A percentile compares a stretch with the other conserved stretches of the same genome.
Evolutionary conservation across 2,329 filamentous ascomycete genomes (phyloP).

Genomic region (Aureobasidium zeae): DNA sequence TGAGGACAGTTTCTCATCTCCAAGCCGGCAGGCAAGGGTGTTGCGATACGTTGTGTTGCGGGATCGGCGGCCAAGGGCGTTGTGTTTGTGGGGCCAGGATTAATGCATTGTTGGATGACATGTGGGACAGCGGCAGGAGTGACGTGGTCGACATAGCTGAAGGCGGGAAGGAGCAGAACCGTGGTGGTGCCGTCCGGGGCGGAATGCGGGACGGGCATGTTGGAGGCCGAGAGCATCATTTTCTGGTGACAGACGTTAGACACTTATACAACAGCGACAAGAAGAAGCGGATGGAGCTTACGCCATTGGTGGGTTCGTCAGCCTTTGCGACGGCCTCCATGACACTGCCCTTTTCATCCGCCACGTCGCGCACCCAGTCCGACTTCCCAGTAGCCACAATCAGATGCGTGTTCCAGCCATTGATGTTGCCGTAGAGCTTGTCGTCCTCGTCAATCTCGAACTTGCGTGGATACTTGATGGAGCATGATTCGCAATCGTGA

Average conservation of each 20-base stretch:
- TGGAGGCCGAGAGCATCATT: conserved; percentile 84
- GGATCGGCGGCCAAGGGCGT: conserved; percentile 43
- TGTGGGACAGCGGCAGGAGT: conserved; percentile 63
- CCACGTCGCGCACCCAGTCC: conserved; percentile 86
- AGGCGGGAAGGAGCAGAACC: conserved; percentile 74
- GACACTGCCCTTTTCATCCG: conserved; percentile 64
- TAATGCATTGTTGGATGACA: conserved; percentile 62
- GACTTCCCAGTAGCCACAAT: conserved; percentile 91
- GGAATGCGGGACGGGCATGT: conserved; percentile 69
- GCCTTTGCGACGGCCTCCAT: conserved; percentile 46
- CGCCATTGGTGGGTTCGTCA: conserved; percentile 56
- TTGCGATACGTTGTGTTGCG: conserved; percentile 3
- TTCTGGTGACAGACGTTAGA: conserved; percentile 31
- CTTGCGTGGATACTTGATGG: conserved; percentile 66
- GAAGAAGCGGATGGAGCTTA: conserved; percentile 37
- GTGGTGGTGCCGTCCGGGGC: conserved; percentile 57
- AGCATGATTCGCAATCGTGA: conserved; percentile 76
- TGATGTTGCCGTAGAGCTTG: conserved; percentile 72
- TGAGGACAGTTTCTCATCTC: conserved; percentile 64
- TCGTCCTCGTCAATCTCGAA: conserved; percentile 66
- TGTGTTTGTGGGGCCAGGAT: conserved; percentile 62
- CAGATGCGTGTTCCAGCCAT: conserved; percentile 81
- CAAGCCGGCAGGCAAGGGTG: conserved; percentile 32
- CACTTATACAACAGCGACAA: too few relatives aligned
- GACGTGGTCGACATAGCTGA: conserved; percentile 74